Evolutionary conservation across 2,329 filamentous ascomycete species (phyloP), one percentile per base, ranked within the genome.

Genomic region (Ophiosphaerella korrae): DNA sequence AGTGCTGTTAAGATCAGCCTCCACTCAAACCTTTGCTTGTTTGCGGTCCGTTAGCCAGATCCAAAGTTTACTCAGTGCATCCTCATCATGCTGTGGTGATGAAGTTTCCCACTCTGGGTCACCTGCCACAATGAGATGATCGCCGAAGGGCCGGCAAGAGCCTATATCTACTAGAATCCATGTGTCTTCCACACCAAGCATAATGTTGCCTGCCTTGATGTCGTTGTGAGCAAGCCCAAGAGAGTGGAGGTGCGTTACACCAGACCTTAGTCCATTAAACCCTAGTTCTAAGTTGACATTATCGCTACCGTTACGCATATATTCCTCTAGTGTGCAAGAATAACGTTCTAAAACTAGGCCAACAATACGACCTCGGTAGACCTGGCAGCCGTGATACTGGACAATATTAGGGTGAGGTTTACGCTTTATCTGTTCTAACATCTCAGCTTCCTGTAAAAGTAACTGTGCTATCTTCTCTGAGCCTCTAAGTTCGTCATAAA

Each of bases 151-250:
- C 23, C 57, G 31, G 42, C 67, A 74, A 24, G 68, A 68, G 38
- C 68, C 72, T 51, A 74, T 72, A 50, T 74, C 73, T 29, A 75
- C 59, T 31, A 75, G 60, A 26, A 71, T 62, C 4, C 72, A 58
- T 7, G 53, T 54, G 5, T 63, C 62, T 24, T 52, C 42, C 7
- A 47, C 53, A 52, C 68, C 59, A 14, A 75, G 33, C 53, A 71
- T 71, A 14, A 74, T 58, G 44, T 73, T 74, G n/a, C 54, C 52
- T 7, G 68, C 63, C 45, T 69, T 71, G 32, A 75, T 66, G 40
- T 72, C 67, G 51, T 74, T 75, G 48, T 75, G 70, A 21, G 71
- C 62, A 40, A 66, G 39, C 0, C 69, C 71, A 32, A 54, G 51
- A 42, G 34, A 32, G 33, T 54, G 48, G 23, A 54, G 51, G 38